Base-by-base conservation (phyloP, 176 grass and related monocot genomes). In the Musa itinerans region DNA sequence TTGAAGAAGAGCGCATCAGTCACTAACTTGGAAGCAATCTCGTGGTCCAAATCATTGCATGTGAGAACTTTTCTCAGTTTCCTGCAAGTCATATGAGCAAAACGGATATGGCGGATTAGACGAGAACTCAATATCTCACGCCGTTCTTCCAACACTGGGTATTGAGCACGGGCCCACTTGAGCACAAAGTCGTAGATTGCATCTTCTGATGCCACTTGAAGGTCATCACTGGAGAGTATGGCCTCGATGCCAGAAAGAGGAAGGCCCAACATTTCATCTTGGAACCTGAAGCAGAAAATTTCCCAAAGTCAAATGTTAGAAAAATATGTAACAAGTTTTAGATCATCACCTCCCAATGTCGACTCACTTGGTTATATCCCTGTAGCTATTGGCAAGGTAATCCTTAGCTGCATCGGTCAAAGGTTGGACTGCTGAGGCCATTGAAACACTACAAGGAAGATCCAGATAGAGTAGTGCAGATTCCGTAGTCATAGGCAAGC, bases 391-490 rank as follows among this genome's bases (percentile, higher is more conserved):
- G 16, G 78, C 78, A 64, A 80, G 78, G 56, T 27, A 80, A 13
- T 65, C 69, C 23, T 65, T 80, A 0, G 78, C 78, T 8, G 78
- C 78, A 73, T 80, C 69, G 1, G 69, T 80, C 24, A 80, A 64
- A 1, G 78, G 54, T 21, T 80, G 78, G 48, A 80, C 78, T 9
- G 78, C 78, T 14, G 78, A 71, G 52, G 86, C 91, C 76, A 92
- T 88, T 68, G 96, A 95, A 82, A 99, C 85, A 66, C 84, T 89
- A 62, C 88, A 95, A 14, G 96, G 96, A 21, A 99, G 81, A 79
- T 99, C 96, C 54, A 99, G 77, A 82, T 95, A 99, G 19, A 99
- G 86, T 49, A 99, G 76, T 64, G 96, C 96, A 55, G 96, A 99
- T 21, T 99, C 96, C 68, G 91, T 99, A 34, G 91, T 99, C 91